Evolutionary conservation across 768 basidiomycete genomes (phyloP).

Genomic region (Tricholoma bakamatsutake): DNA sequence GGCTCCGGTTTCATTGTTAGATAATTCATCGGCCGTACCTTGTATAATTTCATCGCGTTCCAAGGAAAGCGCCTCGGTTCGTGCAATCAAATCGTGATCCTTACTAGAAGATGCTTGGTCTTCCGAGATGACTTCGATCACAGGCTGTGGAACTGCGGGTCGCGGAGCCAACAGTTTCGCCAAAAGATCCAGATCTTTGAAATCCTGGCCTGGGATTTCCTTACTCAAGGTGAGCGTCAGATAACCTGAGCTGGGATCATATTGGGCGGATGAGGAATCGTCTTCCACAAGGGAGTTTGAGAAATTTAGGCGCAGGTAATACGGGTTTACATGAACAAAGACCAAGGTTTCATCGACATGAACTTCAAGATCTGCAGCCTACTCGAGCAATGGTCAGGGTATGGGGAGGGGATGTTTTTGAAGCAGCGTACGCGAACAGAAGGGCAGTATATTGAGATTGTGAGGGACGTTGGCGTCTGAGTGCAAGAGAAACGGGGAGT

Average conservation of each 20-base stretch:
- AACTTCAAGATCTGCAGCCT: constrained; percentile 82
- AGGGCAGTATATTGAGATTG: constrained; percentile 62
- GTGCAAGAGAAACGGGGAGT: constrained; percentile 71
- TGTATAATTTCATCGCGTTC: constrained; percentile 53
- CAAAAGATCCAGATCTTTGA: constrained; percentile 73
- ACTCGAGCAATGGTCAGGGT: constrained; percentile 23
- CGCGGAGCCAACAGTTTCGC: constrained; percentile 73
- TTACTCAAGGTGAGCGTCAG: constrained; percentile 72
- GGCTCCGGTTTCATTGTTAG: background rate
- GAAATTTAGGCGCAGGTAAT: constrained; percentile 78
- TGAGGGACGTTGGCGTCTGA: constrained; percentile 51
- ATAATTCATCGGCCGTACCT: constrained; percentile 31
- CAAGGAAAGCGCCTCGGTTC: constrained; percentile 41
- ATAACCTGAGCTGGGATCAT: constrained; percentile 75
- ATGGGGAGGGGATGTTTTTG: background rate
- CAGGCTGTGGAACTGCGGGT: constrained; percentile 27
- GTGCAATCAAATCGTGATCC: constrained; percentile 37
- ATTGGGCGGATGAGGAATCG: constrained; percentile 63
- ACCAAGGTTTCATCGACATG: constrained; percentile 66
- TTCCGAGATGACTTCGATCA: constrained; percentile 56
- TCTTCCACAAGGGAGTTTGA: constrained; percentile 60
- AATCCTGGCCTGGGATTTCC: constrained; percentile 56
- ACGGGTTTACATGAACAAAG: constrained; percentile 76
- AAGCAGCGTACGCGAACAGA: constrained; percentile 53
- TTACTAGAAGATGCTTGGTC: constrained; percentile 19